These are phyloP conservation scores for Sordariomycetes sp. DNA, from an alignment of 2,329 filamentous ascomycete genomes.

Conservation along the genomic window DNA sequence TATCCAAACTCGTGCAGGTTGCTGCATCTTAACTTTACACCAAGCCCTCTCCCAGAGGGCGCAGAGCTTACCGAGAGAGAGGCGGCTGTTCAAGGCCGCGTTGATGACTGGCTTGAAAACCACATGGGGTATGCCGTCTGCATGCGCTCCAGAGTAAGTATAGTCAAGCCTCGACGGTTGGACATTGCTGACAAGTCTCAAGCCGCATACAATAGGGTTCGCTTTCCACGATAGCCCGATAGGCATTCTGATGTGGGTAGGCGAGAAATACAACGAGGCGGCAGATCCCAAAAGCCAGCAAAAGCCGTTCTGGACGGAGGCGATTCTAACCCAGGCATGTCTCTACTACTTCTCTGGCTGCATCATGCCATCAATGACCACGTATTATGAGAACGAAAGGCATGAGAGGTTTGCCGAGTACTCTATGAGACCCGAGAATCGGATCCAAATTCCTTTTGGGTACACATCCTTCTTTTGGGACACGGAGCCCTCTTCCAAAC, in stretches of 20 bases:
- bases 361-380: conserved; percentile 9
- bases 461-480: conserved; percentile 9
- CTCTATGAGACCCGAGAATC: conserved; percentile 7
- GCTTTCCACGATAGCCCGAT: conserved; percentile 28
- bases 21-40: conserved; percentile 30
- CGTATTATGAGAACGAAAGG: conserved; percentile 8
- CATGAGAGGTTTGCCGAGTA: conserved; percentile 8
- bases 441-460: conserved; percentile 9
- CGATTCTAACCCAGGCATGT: conserved; percentile 7
- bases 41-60: conserved; percentile 20
- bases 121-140: conserved; percentile 30
- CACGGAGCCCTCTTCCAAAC: conserved; percentile 6
- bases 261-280: conserved; percentile 22
- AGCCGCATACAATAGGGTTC: conserved; percentile 27
- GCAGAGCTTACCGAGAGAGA: conserved; percentile 21
- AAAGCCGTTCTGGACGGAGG: conserved; percentile 7
- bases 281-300: conserved; percentile 6
- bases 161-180: no score
- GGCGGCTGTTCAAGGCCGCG: conserved; percentile 15
- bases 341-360: conserved; percentile 11
- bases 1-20: conserved; percentile 22
- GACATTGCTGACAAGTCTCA: no score
- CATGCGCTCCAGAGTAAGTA: conserved; percentile 23
- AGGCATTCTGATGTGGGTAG: conserved; percentile 29
- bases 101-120: conserved; percentile 21